Evolutionary conservation across 1,284 basidiomycete species (phyloP).

Genomic region (Cutaneotrichosporon cutaneum): DNA sequence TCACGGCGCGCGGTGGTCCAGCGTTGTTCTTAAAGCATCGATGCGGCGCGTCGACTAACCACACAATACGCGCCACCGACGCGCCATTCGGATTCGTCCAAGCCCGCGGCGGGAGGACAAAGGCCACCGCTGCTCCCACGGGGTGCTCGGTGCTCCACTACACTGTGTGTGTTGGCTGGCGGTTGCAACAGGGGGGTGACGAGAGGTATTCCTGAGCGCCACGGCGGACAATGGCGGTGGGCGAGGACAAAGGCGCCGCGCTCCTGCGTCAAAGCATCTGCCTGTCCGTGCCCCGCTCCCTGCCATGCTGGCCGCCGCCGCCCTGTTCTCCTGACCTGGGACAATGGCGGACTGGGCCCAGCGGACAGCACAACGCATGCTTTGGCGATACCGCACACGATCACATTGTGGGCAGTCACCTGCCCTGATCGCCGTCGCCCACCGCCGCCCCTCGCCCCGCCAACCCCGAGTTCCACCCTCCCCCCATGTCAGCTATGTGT

Average conservation of each 20-base stretch:
- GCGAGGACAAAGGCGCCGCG: neutral
- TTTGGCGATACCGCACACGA: neutral
- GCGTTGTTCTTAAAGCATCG: neutral
- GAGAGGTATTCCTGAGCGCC: neutral
- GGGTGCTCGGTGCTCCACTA: neutral
- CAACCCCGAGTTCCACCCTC: neutral
- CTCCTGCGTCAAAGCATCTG: neutral
- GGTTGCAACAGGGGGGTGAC: neutral
- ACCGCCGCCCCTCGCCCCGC: neutral
- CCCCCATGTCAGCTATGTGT: neutral
- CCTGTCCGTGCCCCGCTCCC: neutral
- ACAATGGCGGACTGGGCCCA: neutral
- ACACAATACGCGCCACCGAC: neutral
- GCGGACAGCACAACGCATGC: too few species aligned
- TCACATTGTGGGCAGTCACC: neutral
- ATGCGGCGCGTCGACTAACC: neutral
- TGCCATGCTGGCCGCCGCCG: too few species aligned
- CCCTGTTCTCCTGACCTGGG: neutral
- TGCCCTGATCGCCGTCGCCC: neutral
- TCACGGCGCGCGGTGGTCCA: neutral
- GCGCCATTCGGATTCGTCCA: neutral
- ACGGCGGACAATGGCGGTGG: neutral
- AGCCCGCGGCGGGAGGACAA: too few species aligned
- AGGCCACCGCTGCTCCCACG: neutral
- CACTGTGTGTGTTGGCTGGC: neutral